Conservation (phyloP, 495 filamentous ascomycete genomes). For the Penicillium lagena region DNA sequence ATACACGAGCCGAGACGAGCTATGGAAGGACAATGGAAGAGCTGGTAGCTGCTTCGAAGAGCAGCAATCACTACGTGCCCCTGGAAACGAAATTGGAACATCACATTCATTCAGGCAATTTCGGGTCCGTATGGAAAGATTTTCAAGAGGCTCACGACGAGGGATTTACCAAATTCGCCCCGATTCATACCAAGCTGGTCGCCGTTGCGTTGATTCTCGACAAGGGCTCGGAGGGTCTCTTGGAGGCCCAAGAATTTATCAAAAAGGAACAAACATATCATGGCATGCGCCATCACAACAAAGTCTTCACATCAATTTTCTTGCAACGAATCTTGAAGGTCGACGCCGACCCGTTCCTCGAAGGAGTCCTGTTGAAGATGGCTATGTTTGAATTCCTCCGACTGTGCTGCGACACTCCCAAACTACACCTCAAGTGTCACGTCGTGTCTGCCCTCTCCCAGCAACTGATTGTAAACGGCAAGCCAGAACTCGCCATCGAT, state of each 20-base stretch:
- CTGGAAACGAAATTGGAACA: slow-evolving; percentile 32
- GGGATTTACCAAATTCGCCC: slow-evolving; percentile 17
- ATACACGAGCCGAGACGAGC: slow-evolving; percentile 4
- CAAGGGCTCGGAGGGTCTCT: slow-evolving; percentile 16
- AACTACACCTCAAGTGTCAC: slow-evolving; percentile 28
- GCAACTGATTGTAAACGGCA: slow-evolving; percentile 19
- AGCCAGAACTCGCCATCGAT: slow-evolving; percentile 23
- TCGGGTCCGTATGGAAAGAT: slow-evolving; percentile 17
- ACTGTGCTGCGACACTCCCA: slow-evolving; percentile 5
- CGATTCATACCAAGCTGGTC: slow-evolving; percentile 30
- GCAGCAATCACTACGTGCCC: slow-evolving; percentile 25
- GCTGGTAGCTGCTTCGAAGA: slow-evolving; percentile 10
- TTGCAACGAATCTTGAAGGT: slow-evolving; percentile 31
- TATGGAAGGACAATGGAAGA: slow-evolving; percentile 3
- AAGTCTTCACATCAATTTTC: slow-evolving; percentile 15
- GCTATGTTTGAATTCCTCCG: slow-evolving; percentile 32
- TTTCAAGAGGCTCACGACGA: slow-evolving; percentile 21
- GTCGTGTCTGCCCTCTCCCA: slow-evolving; percentile 19
- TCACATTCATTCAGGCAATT: slow-evolving; percentile 30
- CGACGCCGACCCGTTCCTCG: slow-evolving; percentile 5
- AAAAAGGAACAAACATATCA: slow-evolving; percentile 19
- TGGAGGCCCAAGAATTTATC: slow-evolving; percentile 23
- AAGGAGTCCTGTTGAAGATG: slow-evolving; percentile 24
- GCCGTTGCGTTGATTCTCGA: slow-evolving; percentile 30
- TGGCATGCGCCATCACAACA: too few relatives aligned